These are phyloP conservation scores for Cyberlindnera petersonii DNA, from an alignment of 805 yeast species.

Conservation along the genomic window DNA sequence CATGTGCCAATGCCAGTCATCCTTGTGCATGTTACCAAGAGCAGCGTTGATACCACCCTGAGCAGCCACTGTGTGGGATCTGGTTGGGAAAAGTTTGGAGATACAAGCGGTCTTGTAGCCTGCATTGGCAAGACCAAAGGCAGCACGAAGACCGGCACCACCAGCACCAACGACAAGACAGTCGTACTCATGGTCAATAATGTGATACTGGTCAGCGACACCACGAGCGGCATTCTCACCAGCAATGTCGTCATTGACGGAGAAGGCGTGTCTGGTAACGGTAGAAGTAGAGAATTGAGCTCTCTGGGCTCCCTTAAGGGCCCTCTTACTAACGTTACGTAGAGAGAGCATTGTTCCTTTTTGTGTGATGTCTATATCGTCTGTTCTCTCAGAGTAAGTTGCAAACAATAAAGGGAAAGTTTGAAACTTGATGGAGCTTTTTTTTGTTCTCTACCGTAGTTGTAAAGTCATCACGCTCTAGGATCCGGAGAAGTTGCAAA, in stretches of 20 bases:
- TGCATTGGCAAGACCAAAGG: conserved; percentile 94
- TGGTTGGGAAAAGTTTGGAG: conserved; percentile 93
- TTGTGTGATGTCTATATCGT: not conserved
- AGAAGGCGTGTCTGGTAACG: conserved; percentile 23
- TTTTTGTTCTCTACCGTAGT: not conserved
- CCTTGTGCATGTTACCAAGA: conserved; percentile 95
- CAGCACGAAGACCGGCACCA: conserved; percentile 98
- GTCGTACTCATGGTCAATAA: conserved; percentile 96
- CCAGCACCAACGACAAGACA: conserved; percentile 98
- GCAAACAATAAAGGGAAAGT: not conserved
- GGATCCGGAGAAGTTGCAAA: conserved; percentile 5
- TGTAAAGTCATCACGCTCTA: not conserved
- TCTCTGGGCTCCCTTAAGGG: conserved; percentile 11
- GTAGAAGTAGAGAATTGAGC: conserved; percentile 24
- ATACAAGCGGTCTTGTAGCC: conserved; percentile 98
- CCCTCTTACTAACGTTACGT: conserved; percentile 23
- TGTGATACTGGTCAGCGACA: conserved; percentile 72
- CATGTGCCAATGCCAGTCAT: conserved; percentile 99
- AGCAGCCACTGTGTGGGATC: conserved; percentile 98
- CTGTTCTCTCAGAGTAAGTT: not conserved
- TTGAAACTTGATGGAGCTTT: not conserved
- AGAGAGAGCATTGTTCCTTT: conserved; percentile 23
- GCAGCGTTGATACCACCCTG: conserved; percentile 99
- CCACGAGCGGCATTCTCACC: conserved; percentile 52
- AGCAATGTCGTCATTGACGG: conserved; percentile 38